Evolutionary conservation across 345 rosid genomes (phyloP), one percentile per base, ranked within the genome.

Genomic region (Aquilaria malaccensis): DNA sequence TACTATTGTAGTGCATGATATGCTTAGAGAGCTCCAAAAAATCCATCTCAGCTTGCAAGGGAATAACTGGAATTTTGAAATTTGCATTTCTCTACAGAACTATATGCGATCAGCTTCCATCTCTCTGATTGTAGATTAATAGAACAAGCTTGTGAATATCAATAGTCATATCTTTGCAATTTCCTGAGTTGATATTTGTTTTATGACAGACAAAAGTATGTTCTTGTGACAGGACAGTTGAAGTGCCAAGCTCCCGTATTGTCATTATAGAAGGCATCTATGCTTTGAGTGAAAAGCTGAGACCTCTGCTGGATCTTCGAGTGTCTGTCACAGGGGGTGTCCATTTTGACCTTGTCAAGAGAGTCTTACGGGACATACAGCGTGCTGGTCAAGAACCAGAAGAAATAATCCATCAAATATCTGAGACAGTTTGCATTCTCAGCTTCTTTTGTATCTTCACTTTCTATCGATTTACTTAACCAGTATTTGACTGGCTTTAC

Each of bases 381-480:
- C 95, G 97, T 60, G 99, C 91, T 80, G 91, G 95, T 13, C 97
- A 91, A 81, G 88, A 88, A 79, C 97, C 99, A 32, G 93, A 88
- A 76, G 97, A 95, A 80, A 95, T 94, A 47, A 91, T 94, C 67
- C 89, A 94, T 63, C 97, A 95, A 77, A 95, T 95, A 74, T 95
- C 99, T 70, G 99, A 95, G 80, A 91, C 97, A 69, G 99, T 91
- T 62, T 58, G 81, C 64, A 33, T 37, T 32, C 65, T 58, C 43
- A 48, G 30, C 31, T 60, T 30, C 51, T 50, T 15, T 58, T 43
- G n/a, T 14, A 14, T 33, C 9, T 33, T 55, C 43, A 37, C 5
- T 1, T 37, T 37, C 43, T 37, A 37, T 37, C 43, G 0, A 37
- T 37, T 37, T 37, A 37, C 43, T 37, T 5, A 37, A 37, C 5